phyloP scores from a whole-genome alignment of 768 basidiomycete species.

The Gelatoporia subvermispora region DNA sequence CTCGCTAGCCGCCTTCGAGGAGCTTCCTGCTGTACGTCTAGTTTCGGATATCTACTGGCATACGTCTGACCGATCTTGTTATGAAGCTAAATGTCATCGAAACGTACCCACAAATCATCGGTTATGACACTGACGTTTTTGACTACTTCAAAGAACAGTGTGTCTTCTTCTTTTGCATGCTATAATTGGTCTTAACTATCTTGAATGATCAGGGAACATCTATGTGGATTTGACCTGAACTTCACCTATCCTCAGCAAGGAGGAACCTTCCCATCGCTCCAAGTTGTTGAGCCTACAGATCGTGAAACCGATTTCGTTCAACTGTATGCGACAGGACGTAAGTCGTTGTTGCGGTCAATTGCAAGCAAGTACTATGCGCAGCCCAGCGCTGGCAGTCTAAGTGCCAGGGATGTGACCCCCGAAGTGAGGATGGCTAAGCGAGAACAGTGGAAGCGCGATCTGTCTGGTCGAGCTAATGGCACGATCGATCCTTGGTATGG shows the following conservation, averaged over 20 bases:
- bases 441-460: conserved; percentile 43
- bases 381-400: not conserved
- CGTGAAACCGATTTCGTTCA: not conserved
- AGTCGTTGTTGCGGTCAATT: not conserved
- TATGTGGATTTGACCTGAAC: conserved; percentile 63
- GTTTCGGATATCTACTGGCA: not conserved
- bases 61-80: not conserved
- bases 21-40: conserved; percentile 23
- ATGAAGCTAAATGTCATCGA: conserved; percentile 50
- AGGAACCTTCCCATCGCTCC: conserved; percentile 39
- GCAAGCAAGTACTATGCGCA: not conserved
- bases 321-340: not conserved
- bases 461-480: conserved; percentile 46
- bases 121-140: conserved; percentile 60
- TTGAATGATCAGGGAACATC: conserved; percentile 45
- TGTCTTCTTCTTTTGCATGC: conserved; percentile 18
- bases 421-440: conserved; percentile 11
- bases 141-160: conserved; percentile 67
- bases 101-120: conserved; percentile 72
- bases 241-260: conserved; percentile 63
- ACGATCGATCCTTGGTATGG: conserved; percentile 34
- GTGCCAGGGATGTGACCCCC: not conserved
- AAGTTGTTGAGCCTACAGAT: not conserved
- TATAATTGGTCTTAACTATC: not conserved
- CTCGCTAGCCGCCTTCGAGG: conserved; percentile 10